A percentile compares a stretch with the other conserved stretches of the same genome.
Conservation (phyloP, 2,329 filamentous ascomycete species). For the Cladosporium oxysporum region DNA sequence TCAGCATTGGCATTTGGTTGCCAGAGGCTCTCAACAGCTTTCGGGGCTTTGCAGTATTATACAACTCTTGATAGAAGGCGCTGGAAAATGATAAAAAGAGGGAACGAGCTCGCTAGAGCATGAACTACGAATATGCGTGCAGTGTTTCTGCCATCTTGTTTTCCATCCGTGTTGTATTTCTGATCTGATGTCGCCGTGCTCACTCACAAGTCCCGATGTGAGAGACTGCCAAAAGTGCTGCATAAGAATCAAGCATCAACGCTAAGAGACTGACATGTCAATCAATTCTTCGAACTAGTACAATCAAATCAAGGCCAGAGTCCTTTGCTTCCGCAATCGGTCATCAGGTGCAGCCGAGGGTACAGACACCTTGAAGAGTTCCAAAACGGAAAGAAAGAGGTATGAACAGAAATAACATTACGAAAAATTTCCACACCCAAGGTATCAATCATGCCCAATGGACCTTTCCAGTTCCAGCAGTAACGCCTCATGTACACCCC, state of each 20-base stretch:
- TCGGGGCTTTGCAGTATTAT: not conserved
- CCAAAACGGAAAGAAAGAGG: not conserved
- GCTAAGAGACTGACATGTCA: not conserved
- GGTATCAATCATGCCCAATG: not conserved
- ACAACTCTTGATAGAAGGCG: not conserved
- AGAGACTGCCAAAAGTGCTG: not conserved
- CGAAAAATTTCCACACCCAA: not conserved
- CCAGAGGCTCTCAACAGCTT: slow-evolving; percentile 17
- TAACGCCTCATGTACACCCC: not conserved
- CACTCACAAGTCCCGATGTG: not conserved
- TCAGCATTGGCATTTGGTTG: slow-evolving; percentile 1
- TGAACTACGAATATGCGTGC: not conserved
- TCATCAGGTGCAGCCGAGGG: not conserved
- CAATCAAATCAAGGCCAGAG: not conserved
- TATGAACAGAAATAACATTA: not conserved
- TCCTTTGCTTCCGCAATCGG: not conserved
- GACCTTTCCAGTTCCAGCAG: not conserved
- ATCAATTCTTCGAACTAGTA: not conserved
- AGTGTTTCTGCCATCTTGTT: not conserved
- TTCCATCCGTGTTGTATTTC: not conserved
- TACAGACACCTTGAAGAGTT: not conserved
- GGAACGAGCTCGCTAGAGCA: not conserved
- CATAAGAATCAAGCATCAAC: not conserved
- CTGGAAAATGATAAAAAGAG: not conserved
- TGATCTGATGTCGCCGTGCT: not conserved